Percentiles rank a stretch among this genome's conserved stretches.
phyloP scores from a whole-genome alignment of 2,329 filamentous ascomycete genomes.

The Cladosporium phlei region DNA sequence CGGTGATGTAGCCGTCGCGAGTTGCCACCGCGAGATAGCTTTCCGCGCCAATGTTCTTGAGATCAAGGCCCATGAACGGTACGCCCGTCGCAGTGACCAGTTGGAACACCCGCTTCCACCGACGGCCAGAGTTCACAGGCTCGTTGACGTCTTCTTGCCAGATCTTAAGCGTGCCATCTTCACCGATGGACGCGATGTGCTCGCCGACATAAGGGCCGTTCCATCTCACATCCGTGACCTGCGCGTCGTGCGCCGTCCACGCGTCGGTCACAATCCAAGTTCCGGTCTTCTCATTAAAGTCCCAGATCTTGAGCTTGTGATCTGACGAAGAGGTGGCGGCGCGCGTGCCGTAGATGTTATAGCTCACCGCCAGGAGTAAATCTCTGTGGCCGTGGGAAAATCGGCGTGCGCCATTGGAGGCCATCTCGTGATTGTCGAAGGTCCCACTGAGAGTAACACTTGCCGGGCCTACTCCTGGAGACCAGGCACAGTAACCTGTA shows the following conservation, averaged over 20 bases:
- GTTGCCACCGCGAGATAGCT: slow-evolving; percentile 83
- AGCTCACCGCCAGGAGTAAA: slow-evolving; percentile 76
- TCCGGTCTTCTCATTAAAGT: slow-evolving; percentile 68
- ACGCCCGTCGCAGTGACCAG: slow-evolving; percentile 62
- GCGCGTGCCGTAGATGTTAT: slow-evolving; percentile 88
- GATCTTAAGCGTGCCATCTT: slow-evolving; percentile 84
- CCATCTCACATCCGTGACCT: slow-evolving; percentile 91
- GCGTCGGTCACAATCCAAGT: slow-evolving; percentile 78
- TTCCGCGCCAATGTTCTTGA: slow-evolving; percentile 78
- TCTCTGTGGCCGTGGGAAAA: slow-evolving; percentile 73
- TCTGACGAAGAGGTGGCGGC: slow-evolving; percentile 89
- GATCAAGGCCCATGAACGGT: slow-evolving; percentile 72
- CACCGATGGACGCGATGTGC: slow-evolving; percentile 79
- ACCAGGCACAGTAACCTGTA: no score
- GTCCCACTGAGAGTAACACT: no score
- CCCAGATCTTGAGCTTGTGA: slow-evolving; percentile 88
- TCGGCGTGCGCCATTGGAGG: slow-evolving; percentile 44
- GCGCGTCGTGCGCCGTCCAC: slow-evolving; percentile 85
- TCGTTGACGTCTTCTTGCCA: slow-evolving; percentile 89
- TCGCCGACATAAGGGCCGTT: slow-evolving; percentile 85
- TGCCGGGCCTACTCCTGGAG: no score
- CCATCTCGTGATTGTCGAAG: slow-evolving; percentile 20
- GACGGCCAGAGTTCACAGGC: slow-evolving; percentile 65
- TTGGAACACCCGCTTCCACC: slow-evolving; percentile 69
- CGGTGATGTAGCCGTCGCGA: slow-evolving; percentile 70